A percentile compares a stretch with the other conserved stretches of the same genome.
Conservation (phyloP, 768 basidiomycete species). For the Coprinopsis cinerea region DNA sequence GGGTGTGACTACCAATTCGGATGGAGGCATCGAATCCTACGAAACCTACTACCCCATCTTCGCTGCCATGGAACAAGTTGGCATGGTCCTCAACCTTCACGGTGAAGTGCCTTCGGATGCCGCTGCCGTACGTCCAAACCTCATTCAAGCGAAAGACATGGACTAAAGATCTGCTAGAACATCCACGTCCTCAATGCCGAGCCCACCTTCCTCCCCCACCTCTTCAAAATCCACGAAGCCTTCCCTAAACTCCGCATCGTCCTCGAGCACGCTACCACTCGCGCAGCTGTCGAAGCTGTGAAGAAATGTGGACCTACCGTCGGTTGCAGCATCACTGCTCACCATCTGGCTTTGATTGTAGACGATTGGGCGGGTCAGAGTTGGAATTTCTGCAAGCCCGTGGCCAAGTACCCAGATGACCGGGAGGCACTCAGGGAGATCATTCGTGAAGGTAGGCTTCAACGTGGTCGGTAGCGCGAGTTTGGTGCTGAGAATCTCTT, state of each 20-base stretch:
- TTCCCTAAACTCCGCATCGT: constrained; percentile 94
- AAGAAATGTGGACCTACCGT: constrained; percentile 75
- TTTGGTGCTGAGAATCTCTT: background rate
- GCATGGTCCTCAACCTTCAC: constrained; percentile 94
- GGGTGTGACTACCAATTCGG: constrained; percentile 96
- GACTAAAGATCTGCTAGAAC: constrained; percentile 54
- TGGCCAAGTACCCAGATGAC: constrained; percentile 94
- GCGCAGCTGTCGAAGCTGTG: constrained; percentile 84
- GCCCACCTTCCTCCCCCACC: constrained; percentile 80
- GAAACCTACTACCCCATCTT: constrained; percentile 91
- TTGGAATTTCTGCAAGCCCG: constrained; percentile 96
- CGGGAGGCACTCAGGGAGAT: constrained; percentile 75
- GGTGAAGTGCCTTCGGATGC: constrained; percentile 94
- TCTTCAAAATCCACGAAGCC: constrained; percentile 68
- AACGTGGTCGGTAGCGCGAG: background rate
- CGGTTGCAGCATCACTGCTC: constrained; percentile 94
- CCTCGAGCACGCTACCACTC: constrained; percentile 93
- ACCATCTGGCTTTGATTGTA: constrained; percentile 89
- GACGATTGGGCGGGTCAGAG: constrained; percentile 97
- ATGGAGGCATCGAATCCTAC: constrained; percentile 94
- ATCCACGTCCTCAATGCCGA: constrained; percentile 94
- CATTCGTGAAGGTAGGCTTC: constrained; percentile 59
- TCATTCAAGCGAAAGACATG: background rate
- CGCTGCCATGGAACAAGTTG: constrained; percentile 86
- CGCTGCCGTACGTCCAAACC: constrained; percentile 35